Evolutionary conservation across 2,329 filamentous ascomycete genomes (phyloP).

Genomic region (Peltaster fructicola): DNA sequence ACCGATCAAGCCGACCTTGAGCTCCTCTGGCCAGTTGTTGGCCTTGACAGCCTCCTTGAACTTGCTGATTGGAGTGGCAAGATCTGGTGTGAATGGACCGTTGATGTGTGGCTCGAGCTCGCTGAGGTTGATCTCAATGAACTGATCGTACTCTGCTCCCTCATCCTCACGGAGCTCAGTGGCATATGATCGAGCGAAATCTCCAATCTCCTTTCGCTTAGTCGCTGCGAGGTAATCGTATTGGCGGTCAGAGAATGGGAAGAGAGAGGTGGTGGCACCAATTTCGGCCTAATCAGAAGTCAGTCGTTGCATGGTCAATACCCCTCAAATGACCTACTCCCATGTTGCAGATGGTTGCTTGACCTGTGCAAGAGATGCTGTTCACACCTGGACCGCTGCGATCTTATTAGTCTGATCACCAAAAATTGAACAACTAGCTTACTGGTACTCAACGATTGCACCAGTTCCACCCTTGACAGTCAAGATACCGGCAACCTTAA

Average conservation of each 20-base stretch:
- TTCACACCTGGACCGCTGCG: slow-evolving; percentile 49
- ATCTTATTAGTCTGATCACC: slow-evolving; percentile 22
- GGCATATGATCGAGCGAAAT: slow-evolving; percentile 72
- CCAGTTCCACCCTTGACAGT: slow-evolving; percentile 98
- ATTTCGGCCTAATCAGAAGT: slow-evolving; percentile 34
- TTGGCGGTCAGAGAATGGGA: slow-evolving; percentile 97
- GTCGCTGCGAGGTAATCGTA: slow-evolving; percentile 88
- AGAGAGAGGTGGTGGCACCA: slow-evolving; percentile 78
- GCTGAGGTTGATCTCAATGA: slow-evolving; percentile 89
- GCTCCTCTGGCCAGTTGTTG: slow-evolving; percentile 89
- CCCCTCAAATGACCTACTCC: too few species aligned
- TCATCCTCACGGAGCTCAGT: slow-evolving; percentile 74
- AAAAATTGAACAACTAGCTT: too few species aligned
- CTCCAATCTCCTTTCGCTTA: slow-evolving; percentile 77
- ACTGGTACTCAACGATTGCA: slow-evolving; percentile 67
- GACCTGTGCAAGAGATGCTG: slow-evolving; percentile 62
- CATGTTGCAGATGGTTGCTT: slow-evolving; percentile 58
- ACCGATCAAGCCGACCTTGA: slow-evolving; percentile 93
- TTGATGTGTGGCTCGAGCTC: slow-evolving; percentile 97
- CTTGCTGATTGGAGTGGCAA: slow-evolving; percentile 94
- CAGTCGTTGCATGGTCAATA: slow-evolving; percentile 4
- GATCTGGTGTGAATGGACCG: slow-evolving; percentile 94
- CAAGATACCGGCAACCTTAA: slow-evolving; percentile 90
- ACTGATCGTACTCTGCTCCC: slow-evolving; percentile 84
- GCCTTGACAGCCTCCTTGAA: slow-evolving; percentile 87